Conservation (phyloP, 106 monocot genomes). For the Dendrobium chrysotoxum region DNA sequence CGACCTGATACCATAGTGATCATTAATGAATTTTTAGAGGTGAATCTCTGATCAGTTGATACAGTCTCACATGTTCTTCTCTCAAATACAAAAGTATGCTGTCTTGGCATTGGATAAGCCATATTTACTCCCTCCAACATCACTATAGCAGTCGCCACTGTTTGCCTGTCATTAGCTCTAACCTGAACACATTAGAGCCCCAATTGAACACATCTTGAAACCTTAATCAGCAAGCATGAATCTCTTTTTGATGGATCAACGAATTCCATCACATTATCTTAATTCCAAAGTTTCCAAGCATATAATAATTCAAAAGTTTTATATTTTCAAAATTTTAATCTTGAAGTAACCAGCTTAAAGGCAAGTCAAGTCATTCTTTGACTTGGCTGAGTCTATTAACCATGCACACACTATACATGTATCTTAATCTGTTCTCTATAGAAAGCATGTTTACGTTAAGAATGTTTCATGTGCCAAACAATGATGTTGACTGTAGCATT, state of each 20-base stretch:
- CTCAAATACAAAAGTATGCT: conserved; percentile 13
- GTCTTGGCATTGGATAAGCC: conserved; percentile 1
- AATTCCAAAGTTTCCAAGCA: conserved; percentile 22
- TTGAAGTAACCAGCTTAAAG: not conserved
- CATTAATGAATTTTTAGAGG: not conserved
- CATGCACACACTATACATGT: too few relatives aligned
- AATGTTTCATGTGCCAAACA: too few relatives aligned
- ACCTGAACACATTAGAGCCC: conserved; percentile 24
- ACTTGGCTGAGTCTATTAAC: not conserved
- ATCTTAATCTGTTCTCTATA: too few relatives aligned
- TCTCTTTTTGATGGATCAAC: conserved; percentile 11
- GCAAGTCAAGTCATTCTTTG: too few relatives aligned
- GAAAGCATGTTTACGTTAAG: too few relatives aligned
- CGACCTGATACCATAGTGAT: not conserved
- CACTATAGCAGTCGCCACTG: conserved; percentile 9
- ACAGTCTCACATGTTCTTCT: conserved; percentile 3
- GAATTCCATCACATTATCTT: conserved; percentile 13
- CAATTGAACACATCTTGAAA: conserved; percentile 10
- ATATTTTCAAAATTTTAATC: too few relatives aligned
- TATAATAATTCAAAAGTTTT: not conserved
- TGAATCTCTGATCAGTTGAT: not conserved
- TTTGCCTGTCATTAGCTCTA: conserved; percentile 15
- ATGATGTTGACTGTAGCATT: too few relatives aligned
- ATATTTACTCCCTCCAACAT: conserved; percentile 17
- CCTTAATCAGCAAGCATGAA: not conserved